Percentiles rank a stretch among this genome's conserved stretches.
These are phyloP conservation scores for Nitzschia palea DNA, from an alignment of 108 stramenopile genomes.

Conservation along the genomic window DNA sequence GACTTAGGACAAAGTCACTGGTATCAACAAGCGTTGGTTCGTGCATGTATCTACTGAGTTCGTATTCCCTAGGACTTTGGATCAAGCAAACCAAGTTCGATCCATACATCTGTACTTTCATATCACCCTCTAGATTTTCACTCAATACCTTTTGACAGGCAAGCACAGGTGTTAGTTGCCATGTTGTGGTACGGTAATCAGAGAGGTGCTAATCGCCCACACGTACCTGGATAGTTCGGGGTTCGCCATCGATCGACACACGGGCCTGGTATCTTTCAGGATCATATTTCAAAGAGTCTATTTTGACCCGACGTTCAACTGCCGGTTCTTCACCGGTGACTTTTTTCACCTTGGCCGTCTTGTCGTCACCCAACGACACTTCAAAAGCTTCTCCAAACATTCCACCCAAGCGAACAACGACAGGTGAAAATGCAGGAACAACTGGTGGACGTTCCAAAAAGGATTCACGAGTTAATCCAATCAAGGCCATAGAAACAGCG, in stretches of 20 bases:
- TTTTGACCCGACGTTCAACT: conserved; percentile 4
- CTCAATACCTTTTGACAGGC: conserved; percentile 28
- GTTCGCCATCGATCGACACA: conserved; percentile 46
- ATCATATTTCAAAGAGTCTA: conserved; percentile 44
- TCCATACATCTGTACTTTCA: conserved; percentile 61
- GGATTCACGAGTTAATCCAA: conserved; percentile 25
- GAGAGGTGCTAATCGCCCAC: no score
- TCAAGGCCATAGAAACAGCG: conserved; percentile 58
- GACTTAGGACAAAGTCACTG: conserved; percentile 74
- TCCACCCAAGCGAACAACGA: conserved; percentile 72
- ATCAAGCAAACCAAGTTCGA: conserved; percentile 63
- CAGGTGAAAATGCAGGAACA: conserved; percentile 29
- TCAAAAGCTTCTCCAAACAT: conserved; percentile 59
- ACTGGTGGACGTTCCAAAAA: conserved; percentile 29
- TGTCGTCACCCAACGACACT: conserved; percentile 33
- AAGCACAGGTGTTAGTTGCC: no score
- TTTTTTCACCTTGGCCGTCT: conserved; percentile 9
- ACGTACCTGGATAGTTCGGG: conserved; percentile 57
- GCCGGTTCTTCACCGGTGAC: conserved; percentile 10
- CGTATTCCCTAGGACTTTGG: conserved; percentile 78
- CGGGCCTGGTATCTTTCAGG: conserved; percentile 42
- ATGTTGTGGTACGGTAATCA: no score
- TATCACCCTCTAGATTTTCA: conserved; percentile 41
- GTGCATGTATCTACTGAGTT: conserved; percentile 76
- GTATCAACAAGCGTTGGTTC: conserved; percentile 70